Evolutionary conservation across 2,329 filamentous ascomycete genomes (phyloP), one percentile per base, ranked within the genome.

Genomic region (Sphaerulina vaccinii): DNA sequence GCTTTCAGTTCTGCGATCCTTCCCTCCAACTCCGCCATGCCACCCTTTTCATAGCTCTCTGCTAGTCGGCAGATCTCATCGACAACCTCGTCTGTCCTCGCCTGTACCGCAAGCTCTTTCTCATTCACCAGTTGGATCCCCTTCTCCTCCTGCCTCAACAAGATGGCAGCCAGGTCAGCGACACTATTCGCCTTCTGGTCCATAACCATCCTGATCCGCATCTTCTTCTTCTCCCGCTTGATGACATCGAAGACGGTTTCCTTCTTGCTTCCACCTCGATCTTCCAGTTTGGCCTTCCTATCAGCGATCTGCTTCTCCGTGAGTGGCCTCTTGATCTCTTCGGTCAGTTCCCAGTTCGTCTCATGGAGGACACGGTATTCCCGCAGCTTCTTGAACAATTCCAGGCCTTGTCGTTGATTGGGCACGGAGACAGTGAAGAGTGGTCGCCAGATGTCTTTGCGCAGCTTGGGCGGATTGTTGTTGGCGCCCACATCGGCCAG

Each of bases 401-500:
- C 69, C 16, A 82, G 74, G 47, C 82, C 82, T 55, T 75, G 66
- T 42, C 67, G 35, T 27, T 43, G 33, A 36, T 73, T 69, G 22
- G 79, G 75, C 59, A 85, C 82, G 55, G 77, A 75, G 42, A 84
- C 71, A 21, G 77, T 78, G 64, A 75, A 82, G 65, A 83, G 78
- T 0, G 82, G 82, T 11, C 71, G 71, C 83, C 83, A 86, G 65
- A 83, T 73, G 65, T 86, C 83, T 64, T 79, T 81, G 55, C 83
- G 81, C 43, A 85, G 69, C 6, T 66, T 68, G 35, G 78, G 68
- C 22, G 82, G 82, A 18, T 80, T 73, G 43, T 81, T 80, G 66
- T 85, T 83, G 64, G 85, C 85, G 70, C 82, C 82, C 40, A 82
- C 76, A 69, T 79, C 84, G 56, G 82, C 69, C 23, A 85, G 71